These are phyloP conservation scores for Beauveria caledonica DNA, from an alignment of 2,329 filamentous ascomycete genomes.

Conservation along the genomic window DNA sequence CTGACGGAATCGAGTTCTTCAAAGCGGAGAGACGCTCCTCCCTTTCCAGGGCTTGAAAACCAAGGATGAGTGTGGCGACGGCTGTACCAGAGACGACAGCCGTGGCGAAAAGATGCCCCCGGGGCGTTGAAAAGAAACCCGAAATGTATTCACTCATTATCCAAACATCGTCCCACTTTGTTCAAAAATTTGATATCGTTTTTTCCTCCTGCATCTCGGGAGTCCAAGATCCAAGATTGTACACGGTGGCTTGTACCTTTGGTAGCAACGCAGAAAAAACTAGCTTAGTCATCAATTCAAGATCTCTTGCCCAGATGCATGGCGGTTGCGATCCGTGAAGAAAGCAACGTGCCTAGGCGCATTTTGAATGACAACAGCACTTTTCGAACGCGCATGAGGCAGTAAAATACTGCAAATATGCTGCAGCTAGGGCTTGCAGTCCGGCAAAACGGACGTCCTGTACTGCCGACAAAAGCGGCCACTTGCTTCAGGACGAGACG, in stretches of 20 bases:
- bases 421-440: conserved; percentile 33
- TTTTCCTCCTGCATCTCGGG: neutral
- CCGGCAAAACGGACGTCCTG: conserved; percentile 22
- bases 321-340: neutral
- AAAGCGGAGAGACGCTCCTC: conserved; percentile 46
- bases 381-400: neutral
- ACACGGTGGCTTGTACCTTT: neutral
- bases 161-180: conserved; percentile 12
- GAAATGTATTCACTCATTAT: conserved; percentile 37
- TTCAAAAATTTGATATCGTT: neutral
- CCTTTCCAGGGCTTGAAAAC: conserved; percentile 52
- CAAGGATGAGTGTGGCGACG: conserved; percentile 51
- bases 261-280: neutral
- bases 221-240: neutral
- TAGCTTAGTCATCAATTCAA: conserved; percentile 13
- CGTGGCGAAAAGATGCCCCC: conserved; percentile 59
- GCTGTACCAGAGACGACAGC: conserved; percentile 57
- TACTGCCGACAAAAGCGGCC: conserved; percentile 14
- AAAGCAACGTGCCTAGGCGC: neutral
- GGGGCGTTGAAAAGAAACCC: conserved; percentile 36
- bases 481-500: neutral
- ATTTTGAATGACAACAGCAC: neutral
- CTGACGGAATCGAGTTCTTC: conserved; percentile 50
- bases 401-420: neutral
- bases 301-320: neutral